A percentile compares a stretch with the other conserved stretches of the same genome.
Conservation (phyloP, 1,139 yeast genomes). For the Taiozyma sp. region DNA sequence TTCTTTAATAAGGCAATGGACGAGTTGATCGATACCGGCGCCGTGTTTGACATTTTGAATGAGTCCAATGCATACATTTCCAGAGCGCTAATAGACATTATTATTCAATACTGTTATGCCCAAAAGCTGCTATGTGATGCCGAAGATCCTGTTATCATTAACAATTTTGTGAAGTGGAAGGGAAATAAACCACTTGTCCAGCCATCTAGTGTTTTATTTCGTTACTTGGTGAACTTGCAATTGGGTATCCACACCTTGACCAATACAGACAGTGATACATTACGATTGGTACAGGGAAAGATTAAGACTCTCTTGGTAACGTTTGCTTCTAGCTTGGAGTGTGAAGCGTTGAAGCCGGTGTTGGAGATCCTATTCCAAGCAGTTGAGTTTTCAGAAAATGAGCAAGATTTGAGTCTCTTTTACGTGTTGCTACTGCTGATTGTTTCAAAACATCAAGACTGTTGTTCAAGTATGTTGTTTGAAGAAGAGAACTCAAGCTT, state of each 20-base stretch:
- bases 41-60: slow-evolving; percentile 27
- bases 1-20: slow-evolving; percentile 33
- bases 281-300: slow-evolving; percentile 25
- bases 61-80: slow-evolving; percentile 20
- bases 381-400: neutral
- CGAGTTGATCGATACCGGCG: slow-evolving; percentile 32
- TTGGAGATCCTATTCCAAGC: neutral
- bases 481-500: neutral
- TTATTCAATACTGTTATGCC: slow-evolving; percentile 36
- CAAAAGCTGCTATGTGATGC: slow-evolving; percentile 28
- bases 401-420: neutral
- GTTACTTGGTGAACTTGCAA: slow-evolving; percentile 33
- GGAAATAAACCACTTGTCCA: slow-evolving; percentile 27
- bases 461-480: neutral
- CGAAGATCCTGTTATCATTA: slow-evolving; percentile 3
- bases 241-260: slow-evolving; percentile 28
- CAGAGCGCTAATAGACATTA: slow-evolving; percentile 27
- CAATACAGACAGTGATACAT: slow-evolving; percentile 14
- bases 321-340: slow-evolving; percentile 9
- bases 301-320: slow-evolving; percentile 28
- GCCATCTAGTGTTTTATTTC: slow-evolving; percentile 29
- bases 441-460: neutral
- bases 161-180: slow-evolving; percentile 25
- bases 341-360: neutral
- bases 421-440: neutral